Conservation (phyloP, 2,329 filamentous ascomycete species). For the Sclerotinia trifoliorum region DNA sequence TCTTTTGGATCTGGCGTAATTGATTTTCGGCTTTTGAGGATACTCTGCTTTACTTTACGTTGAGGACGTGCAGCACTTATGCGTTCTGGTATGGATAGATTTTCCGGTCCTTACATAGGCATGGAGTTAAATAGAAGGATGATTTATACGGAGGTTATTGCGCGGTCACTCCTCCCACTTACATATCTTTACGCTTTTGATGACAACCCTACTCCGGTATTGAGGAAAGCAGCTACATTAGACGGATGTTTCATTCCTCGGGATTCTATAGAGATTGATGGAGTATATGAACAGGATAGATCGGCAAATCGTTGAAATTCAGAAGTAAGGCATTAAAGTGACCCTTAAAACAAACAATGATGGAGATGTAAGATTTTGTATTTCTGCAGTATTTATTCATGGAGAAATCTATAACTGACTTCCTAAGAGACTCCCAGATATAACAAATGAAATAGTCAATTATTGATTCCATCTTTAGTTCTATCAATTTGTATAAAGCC, state of each 20-base stretch:
- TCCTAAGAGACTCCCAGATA: not conserved
- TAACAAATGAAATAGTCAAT: not conserved
- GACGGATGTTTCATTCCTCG: not conserved
- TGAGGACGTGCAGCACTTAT: not conserved
- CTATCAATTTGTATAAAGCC: not conserved
- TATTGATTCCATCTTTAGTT: not conserved
- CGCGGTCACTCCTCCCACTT: not conserved
- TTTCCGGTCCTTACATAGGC: not conserved
- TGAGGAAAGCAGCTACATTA: not conserved
- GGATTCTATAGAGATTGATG: not conserved
- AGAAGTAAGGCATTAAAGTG: not conserved
- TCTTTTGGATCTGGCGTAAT: not conserved
- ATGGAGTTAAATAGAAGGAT: not conserved
- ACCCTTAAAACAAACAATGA: not conserved
- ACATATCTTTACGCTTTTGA: not conserved
- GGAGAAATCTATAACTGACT: not conserved
- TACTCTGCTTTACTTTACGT: not conserved
- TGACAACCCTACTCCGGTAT: not conserved
- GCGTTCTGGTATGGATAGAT: not conserved
- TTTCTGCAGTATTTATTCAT: not conserved
- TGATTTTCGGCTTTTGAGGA: not conserved
- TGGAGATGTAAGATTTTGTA: no score
- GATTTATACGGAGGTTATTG: not conserved
- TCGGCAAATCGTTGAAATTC: not conserved
- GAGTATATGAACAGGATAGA: not conserved